These are phyloP conservation scores for Mucor piriformis DNA, from an alignment of 371 early-diverging fungal species.

Conservation along the genomic window DNA sequence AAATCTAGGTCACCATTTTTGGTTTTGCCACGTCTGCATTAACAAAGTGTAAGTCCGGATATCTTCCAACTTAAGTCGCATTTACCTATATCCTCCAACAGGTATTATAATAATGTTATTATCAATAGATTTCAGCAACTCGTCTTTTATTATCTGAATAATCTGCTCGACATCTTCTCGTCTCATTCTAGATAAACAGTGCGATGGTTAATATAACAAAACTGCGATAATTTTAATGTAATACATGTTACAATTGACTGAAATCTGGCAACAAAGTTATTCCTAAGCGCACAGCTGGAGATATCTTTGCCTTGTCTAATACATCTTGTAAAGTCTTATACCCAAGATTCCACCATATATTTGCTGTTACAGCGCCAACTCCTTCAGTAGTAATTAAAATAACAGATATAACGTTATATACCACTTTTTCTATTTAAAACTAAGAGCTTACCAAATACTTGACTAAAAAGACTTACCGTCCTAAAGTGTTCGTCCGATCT, in stretches of 20 bases:
- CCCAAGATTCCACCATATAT: slow-evolving; percentile 52
- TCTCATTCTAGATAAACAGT: slow-evolving; percentile 32
- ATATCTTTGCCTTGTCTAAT: slow-evolving; percentile 34
- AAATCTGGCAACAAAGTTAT: slow-evolving; percentile 48
- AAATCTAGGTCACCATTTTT: slow-evolving; percentile 59
- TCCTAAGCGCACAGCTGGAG: slow-evolving; percentile 31
- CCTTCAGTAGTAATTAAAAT: slow-evolving; percentile 34
- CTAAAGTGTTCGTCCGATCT: slow-evolving; percentile 32
- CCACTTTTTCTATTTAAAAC: too few relatives aligned
- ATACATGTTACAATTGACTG: slow-evolving; percentile 30
- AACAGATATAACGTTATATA: too few relatives aligned
- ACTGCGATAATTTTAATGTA: not conserved
- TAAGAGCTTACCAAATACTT: slow-evolving; percentile 42
- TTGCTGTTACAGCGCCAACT: slow-evolving; percentile 49
- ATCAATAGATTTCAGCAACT: slow-evolving; percentile 32
- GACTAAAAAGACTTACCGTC: slow-evolving; percentile 33
- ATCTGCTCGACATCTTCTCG: slow-evolving; percentile 54
- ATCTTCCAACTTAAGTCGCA: not conserved
- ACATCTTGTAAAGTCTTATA: slow-evolving; percentile 52
- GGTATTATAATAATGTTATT: slow-evolving; percentile 29
- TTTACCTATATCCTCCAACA: slow-evolving; percentile 56
- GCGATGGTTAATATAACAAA: not conserved
- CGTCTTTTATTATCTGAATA: slow-evolving; percentile 35
- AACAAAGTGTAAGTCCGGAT: not conserved
- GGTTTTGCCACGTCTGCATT: slow-evolving; percentile 49